phyloP scores from a whole-genome alignment of 495 filamentous ascomycete species.

The Penicillium taxi region DNA sequence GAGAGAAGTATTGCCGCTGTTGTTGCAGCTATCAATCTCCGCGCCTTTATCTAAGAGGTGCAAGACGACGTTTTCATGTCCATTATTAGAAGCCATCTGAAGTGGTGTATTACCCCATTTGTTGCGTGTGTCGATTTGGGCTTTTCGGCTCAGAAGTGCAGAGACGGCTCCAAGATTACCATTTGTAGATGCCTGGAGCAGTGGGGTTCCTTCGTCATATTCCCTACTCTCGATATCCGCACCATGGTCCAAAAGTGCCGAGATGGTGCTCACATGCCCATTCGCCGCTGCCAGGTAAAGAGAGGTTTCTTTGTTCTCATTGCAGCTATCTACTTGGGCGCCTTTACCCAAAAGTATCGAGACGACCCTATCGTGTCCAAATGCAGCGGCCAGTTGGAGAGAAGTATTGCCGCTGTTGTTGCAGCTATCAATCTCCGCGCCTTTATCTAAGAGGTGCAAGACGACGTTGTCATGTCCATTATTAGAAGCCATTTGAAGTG shows the following conservation, averaged over 20 bases:
- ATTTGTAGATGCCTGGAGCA: conserved; percentile 29
- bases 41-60: conserved; percentile 16
- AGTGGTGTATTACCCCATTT: conserved; percentile 22
- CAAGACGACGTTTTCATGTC: conserved; percentile 25
- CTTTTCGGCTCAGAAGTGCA: conserved; percentile 26
- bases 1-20: conserved; percentile 13
- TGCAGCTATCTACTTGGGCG: conserved; percentile 20
- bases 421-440: conserved; percentile 11
- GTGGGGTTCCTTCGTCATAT: conserved; percentile 16
- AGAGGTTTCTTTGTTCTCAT: conserved; percentile 22
- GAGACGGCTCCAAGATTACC: conserved; percentile 34
- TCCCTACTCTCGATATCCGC: conserved; percentile 18
- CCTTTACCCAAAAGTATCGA: conserved; percentile 23
- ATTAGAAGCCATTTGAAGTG: conserved; percentile 22
- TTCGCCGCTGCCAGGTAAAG: conserved; percentile 25
- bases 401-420: conserved; percentile 9
- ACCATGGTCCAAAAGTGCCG: conserved; percentile 25
- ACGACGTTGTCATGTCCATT: conserved; percentile 24
- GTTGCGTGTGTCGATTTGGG: conserved; percentile 17
- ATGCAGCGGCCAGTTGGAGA: conserved; percentile 26
- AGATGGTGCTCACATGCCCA: conserved; percentile 23
- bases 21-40: conserved; percentile 10
- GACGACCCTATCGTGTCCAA: conserved; percentile 21
- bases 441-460: conserved; percentile 18
- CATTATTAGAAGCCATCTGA: conserved; percentile 20